Evolutionary conservation across 2,329 filamentous ascomycete genomes (phyloP).

Genomic region (Colletotrichum aenigma): DNA sequence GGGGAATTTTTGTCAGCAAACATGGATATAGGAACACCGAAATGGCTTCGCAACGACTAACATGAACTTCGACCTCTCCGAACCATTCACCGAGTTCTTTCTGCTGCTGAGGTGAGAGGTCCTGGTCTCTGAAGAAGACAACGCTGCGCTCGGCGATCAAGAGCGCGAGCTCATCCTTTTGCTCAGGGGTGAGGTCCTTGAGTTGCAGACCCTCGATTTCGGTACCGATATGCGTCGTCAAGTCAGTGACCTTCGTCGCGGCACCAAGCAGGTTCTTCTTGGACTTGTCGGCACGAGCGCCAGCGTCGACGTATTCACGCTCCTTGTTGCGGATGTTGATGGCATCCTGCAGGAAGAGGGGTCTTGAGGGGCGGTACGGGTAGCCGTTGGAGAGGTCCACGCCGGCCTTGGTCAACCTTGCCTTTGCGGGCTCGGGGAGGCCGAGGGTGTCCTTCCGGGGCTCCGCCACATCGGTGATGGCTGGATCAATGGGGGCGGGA

Average conservation of each 20-base stretch:
- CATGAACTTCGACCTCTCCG: conserved; percentile 71
- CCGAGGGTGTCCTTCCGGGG: conserved; percentile 68
- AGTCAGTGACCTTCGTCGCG: conserved; percentile 65
- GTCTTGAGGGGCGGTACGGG: conserved; percentile 70
- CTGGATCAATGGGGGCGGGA: conserved; percentile 63
- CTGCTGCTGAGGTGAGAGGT: conserved; percentile 66
- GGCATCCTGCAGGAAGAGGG: conserved; percentile 73
- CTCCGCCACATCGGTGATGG: conserved; percentile 66
- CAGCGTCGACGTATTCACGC: conserved; percentile 62
- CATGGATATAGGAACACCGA: rapidly evolving
- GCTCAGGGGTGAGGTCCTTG: conserved; percentile 62
- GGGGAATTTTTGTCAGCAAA: neutral
- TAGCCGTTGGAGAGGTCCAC: conserved; percentile 74
- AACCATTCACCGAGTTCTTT: conserved; percentile 66
- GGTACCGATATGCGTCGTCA: conserved; percentile 67
- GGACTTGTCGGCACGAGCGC: conserved; percentile 66
- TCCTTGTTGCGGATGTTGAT: conserved; percentile 66
- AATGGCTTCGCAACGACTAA: conserved; percentile 36
- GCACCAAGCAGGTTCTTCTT: conserved; percentile 66
- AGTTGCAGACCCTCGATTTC: conserved; percentile 68
- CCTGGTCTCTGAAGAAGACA: conserved; percentile 71
- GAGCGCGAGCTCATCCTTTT: conserved; percentile 66
- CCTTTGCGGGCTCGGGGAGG: conserved; percentile 60
- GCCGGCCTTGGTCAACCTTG: conserved; percentile 69
- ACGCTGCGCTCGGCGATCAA: conserved; percentile 68